Conservation (phyloP, 2,329 filamentous ascomycete species). For the Fonsecaea erecta region DNA sequence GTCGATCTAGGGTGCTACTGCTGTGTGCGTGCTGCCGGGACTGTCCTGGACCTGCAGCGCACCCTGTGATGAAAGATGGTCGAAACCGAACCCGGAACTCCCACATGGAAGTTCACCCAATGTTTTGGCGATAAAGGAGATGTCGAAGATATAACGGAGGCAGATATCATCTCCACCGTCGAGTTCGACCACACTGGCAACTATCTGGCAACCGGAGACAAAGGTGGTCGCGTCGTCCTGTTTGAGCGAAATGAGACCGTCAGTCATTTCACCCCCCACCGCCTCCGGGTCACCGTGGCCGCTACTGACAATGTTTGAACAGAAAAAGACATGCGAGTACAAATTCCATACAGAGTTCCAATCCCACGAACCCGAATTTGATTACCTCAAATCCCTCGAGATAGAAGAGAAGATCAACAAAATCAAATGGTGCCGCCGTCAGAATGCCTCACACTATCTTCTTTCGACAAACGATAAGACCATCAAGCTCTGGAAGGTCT, state of each 20-base stretch:
- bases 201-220: constrained; percentile 58
- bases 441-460: constrained; percentile 97
- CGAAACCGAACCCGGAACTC: constrained; percentile 90
- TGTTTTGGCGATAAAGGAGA: constrained; percentile 99
- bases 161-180: constrained; percentile 59
- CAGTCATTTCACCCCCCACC: constrained; percentile 45
- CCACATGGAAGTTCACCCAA: constrained; percentile 99
- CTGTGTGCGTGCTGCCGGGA: constrained; percentile 20
- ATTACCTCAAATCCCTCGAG: constrained; percentile 98
- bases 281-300: constrained; percentile 5
- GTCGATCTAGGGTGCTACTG: constrained; percentile 27
- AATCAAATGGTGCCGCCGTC: constrained; percentile 98
- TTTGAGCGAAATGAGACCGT: constrained; percentile 87
- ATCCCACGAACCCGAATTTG: constrained; percentile 98
- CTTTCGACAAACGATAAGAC: constrained; percentile 99
- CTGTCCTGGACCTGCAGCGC: constrained; percentile 17
- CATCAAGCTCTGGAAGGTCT: constrained; percentile 99
- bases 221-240: constrained; percentile 57
- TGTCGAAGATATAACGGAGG: constrained; percentile 97
- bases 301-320: constrained; percentile 32
- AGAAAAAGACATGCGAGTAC: constrained; percentile 99
- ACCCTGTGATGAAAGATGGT: constrained; percentile 73
- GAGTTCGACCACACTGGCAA: constrained; percentile 60
- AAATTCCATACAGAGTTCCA: constrained; percentile 99
- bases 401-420: constrained; percentile 99